These are phyloP conservation scores for Lodderomyces orthopsilosis DNA, from an alignment of 1,139 yeast species.

Conservation along the genomic window DNA sequence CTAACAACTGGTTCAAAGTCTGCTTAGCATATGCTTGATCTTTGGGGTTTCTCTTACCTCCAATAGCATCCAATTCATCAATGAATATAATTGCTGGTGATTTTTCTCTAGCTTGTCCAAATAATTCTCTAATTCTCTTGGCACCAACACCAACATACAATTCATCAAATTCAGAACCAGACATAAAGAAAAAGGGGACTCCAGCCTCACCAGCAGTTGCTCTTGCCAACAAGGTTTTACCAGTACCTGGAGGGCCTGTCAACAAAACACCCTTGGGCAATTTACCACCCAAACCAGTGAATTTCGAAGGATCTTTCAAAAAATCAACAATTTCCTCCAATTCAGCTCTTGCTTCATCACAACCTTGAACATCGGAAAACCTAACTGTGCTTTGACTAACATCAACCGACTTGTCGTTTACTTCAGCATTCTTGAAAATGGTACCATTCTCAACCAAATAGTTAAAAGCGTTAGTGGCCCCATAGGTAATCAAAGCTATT, in stretches of 20 bases:
- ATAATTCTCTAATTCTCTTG: slow-evolving; percentile 90
- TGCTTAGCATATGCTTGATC: slow-evolving; percentile 98
- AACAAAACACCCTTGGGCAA: slow-evolving; percentile 94
- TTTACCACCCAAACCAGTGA: slow-evolving; percentile 95
- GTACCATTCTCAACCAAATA: slow-evolving; percentile 84
- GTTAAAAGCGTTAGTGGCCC: slow-evolving; percentile 72
- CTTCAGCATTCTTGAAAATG: slow-evolving; percentile 72
- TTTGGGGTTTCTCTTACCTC: slow-evolving; percentile 94
- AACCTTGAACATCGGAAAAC: slow-evolving; percentile 93
- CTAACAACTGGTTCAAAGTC: slow-evolving; percentile 90
- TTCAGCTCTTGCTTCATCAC: slow-evolving; percentile 97
- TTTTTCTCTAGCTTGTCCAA: slow-evolving; percentile 87
- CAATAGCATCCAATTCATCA: slow-evolving; percentile 90
- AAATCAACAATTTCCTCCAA: slow-evolving; percentile 96
- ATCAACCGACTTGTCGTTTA: slow-evolving; percentile 75
- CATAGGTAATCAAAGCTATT: slow-evolving; percentile 68
- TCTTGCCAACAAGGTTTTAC: slow-evolving; percentile 93
- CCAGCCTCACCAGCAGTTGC: slow-evolving; percentile 99
- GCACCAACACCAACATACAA: slow-evolving; percentile 99
- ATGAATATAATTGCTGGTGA: slow-evolving; percentile 97
- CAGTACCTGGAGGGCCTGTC: slow-evolving; percentile 99
- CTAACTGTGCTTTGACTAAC: slow-evolving; percentile 84
- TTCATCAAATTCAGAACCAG: slow-evolving; percentile 98
- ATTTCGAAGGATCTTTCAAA: slow-evolving; percentile 91
- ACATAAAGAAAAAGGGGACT: slow-evolving; percentile 97